These are phyloP conservation scores for Aspergillus ochraceoroseus DNA, from an alignment of 2,329 filamentous ascomycete genomes.

Conservation along the genomic window DNA sequence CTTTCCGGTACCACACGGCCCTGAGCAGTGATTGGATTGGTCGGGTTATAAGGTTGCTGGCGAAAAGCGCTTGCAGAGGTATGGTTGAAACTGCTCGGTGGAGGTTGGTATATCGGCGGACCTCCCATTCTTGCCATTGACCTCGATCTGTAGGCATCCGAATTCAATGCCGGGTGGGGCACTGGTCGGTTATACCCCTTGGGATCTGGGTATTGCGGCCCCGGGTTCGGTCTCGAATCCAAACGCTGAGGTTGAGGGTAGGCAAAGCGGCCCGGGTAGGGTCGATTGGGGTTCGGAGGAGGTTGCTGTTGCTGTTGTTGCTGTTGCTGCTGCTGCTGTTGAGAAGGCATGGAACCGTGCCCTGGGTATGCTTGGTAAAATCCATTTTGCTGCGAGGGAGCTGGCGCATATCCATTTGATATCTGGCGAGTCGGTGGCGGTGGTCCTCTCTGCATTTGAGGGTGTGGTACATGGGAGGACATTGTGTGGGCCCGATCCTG, in stretches of 20 bases:
- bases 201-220: conserved; percentile 56
- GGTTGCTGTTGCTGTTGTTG: no score
- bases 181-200: conserved; percentile 54
- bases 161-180: conserved; percentile 69
- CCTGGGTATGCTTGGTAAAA: conserved; percentile 40
- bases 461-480: conserved; percentile 51
- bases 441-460: conserved; percentile 42
- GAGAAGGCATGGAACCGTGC: conserved; percentile 35
- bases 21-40: conserved; percentile 76
- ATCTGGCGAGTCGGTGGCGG: conserved; percentile 43
- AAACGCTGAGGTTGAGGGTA: conserved; percentile 69
- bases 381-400: conserved; percentile 34
- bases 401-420: conserved; percentile 43
- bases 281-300: conserved; percentile 57
- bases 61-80: conserved; percentile 71
- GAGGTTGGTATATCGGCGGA: conserved; percentile 65
- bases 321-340: no score
- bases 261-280: conserved; percentile 61
- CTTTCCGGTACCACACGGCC: conserved; percentile 87
- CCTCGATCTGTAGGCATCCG: conserved; percentile 84
- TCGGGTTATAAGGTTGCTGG: conserved; percentile 64
- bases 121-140: conserved; percentile 75
- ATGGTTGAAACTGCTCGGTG: conserved; percentile 58
- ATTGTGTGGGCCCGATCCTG: conserved; percentile 75
- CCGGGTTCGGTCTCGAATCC: conserved; percentile 54